A percentile compares a stretch with the other conserved stretches of the same genome.
Conservation (phyloP, 495 filamentous ascomycete genomes). For the Penicillium simplicissimum region DNA sequence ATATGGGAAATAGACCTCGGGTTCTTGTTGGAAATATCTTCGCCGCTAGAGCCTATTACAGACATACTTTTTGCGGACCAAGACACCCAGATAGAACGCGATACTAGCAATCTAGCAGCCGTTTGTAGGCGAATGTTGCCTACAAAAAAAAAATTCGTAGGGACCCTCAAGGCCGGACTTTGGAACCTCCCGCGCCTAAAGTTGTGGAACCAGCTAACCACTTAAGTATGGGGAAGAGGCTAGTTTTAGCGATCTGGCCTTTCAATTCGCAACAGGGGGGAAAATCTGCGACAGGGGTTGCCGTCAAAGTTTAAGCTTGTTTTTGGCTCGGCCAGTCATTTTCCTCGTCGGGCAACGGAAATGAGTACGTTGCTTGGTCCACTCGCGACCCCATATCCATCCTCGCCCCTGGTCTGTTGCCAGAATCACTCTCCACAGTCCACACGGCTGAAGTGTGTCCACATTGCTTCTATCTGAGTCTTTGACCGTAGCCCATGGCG, state of each 20-base stretch:
- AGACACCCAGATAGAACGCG: neutral
- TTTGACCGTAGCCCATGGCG: neutral
- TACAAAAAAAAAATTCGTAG: neutral
- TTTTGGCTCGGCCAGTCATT: conserved; percentile 2
- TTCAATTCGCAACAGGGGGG: conserved; percentile 1
- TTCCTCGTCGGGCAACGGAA: neutral
- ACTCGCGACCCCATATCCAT: neutral
- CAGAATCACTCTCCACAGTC: neutral
- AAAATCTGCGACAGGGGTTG: neutral
- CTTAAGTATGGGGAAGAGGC: neutral
- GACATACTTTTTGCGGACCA: neutral
- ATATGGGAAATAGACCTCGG: neutral
- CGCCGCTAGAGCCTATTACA: neutral
- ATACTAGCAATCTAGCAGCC: neutral
- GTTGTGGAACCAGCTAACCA: neutral
- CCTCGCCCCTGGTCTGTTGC: neutral
- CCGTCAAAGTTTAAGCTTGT: conserved; percentile 3
- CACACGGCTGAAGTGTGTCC: neutral
- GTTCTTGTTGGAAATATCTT: neutral
- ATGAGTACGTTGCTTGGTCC: neutral
- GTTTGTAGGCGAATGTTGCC: neutral
- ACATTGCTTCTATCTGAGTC: neutral
- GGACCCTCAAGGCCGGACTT: neutral
- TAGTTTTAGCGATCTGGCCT: conserved; percentile 2
- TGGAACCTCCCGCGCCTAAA: neutral